phyloP scores from a whole-genome alignment of 306 rosid genomes.

The Herpetospermum pedunculosum region DNA sequence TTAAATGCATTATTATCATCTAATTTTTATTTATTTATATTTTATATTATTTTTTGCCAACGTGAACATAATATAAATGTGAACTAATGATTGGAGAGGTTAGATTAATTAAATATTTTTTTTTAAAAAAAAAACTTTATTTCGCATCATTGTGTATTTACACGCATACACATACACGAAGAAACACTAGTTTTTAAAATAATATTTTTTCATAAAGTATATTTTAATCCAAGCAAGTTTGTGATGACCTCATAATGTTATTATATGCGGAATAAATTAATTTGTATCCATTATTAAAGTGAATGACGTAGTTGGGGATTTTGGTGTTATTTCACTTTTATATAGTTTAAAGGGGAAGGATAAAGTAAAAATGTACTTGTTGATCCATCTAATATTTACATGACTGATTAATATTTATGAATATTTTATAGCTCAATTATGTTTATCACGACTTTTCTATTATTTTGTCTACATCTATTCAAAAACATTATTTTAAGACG shows the following conservation, averaged over 20 bases:
- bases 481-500: too few species aligned
- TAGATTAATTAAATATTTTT: too few species aligned
- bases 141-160: not conserved
- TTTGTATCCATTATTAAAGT: not conserved
- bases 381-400: too few species aligned
- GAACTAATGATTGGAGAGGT: too few species aligned
- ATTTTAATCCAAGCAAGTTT: not conserved
- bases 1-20: too few species aligned
- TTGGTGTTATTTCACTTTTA: not conserved
- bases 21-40: too few species aligned
- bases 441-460: not conserved
- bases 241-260: not conserved
- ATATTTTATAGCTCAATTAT: not conserved
- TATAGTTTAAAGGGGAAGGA: not conserved
- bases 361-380: not conserved
- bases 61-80: too few species aligned
- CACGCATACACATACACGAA: not conserved
- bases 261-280: not conserved
- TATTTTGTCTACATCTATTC: too few species aligned
- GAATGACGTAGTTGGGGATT: not conserved
- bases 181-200: not conserved
- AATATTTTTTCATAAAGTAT: not conserved
- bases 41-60: too few species aligned
- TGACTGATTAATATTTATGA: not conserved
- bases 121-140: too few species aligned